Evolutionary conservation across 2,329 filamentous ascomycete genomes (phyloP).

Genomic region (Gaeumannomyces tritici): DNA sequence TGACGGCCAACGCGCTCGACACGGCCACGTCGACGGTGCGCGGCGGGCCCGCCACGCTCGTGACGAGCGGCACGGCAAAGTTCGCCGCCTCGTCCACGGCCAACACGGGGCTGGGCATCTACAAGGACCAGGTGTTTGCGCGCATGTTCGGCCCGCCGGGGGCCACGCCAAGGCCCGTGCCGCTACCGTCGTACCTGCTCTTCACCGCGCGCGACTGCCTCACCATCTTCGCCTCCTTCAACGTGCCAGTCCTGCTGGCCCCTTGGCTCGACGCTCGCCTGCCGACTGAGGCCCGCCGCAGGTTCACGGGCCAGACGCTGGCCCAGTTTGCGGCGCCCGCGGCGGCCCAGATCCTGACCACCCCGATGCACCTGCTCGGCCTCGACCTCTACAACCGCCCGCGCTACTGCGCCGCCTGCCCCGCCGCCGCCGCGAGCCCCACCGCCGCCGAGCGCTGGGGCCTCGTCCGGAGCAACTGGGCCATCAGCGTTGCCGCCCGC

Average conservation of each 20-base stretch:
- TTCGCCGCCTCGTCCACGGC: slow-evolving; percentile 72
- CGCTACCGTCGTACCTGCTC: slow-evolving; percentile 61
- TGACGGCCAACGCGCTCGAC: slow-evolving; percentile 81
- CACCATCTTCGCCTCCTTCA: slow-evolving; percentile 89
- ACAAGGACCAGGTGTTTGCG: slow-evolving; percentile 83
- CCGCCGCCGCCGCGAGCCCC: slow-evolving; percentile 19
- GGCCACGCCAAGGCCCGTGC: slow-evolving; percentile 45
- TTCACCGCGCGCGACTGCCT: slow-evolving; percentile 78
- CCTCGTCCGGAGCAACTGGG: slow-evolving; percentile 67
- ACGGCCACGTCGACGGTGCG: slow-evolving; percentile 60
- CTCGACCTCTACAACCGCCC: slow-evolving; percentile 77
- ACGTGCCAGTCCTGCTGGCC: slow-evolving; percentile 71
- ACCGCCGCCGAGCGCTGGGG: slow-evolving; percentile 51
- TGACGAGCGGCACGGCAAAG: slow-evolving; percentile 68
- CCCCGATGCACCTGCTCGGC: slow-evolving; percentile 76
- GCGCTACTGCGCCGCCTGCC: slow-evolving; percentile 23
- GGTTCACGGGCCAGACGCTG: slow-evolving; percentile 44
- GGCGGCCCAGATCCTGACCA: slow-evolving; percentile 67
- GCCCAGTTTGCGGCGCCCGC: slow-evolving; percentile 79
- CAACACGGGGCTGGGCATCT: slow-evolving; percentile 78
- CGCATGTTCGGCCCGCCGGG: slow-evolving; percentile 64
- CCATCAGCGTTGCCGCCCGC: slow-evolving; percentile 61
- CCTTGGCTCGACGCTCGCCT: slow-evolving; percentile 52
- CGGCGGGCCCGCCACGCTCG: slow-evolving; percentile 45
- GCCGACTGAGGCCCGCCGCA: slow-evolving; percentile 38